These are phyloP conservation scores for Gossypium australe DNA, from an alignment of 345 rosid species.

Conservation along the genomic window DNA sequence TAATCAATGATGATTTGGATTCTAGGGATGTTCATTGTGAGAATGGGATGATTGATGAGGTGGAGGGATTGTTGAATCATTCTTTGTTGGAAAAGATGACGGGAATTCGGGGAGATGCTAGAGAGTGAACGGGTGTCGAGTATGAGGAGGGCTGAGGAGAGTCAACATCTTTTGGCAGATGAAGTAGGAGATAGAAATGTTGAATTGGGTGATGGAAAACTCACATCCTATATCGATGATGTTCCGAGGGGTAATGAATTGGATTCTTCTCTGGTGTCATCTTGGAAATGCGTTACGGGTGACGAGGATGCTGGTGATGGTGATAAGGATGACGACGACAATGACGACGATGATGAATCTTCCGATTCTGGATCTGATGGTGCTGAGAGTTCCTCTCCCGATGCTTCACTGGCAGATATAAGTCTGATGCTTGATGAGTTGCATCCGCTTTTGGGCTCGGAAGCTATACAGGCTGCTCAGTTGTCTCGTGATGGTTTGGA, in stretches of 20 bases:
- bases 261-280: conserved; percentile 30
- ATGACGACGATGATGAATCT: conserved; percentile 42
- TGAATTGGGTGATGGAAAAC: conserved; percentile 25
- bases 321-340: conserved; percentile 38
- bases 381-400: conserved; percentile 82
- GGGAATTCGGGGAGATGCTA: conserved; percentile 23
- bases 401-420: conserved; percentile 88
- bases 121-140: conserved; percentile 16
- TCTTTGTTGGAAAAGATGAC: conserved; percentile 21
- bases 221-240: conserved; percentile 24
- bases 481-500: conserved; percentile 38
- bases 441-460: conserved; percentile 48
- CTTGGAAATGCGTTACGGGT: conserved; percentile 43
- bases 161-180: conserved; percentile 25
- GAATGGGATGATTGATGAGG: conserved; percentile 30
- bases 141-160: conserved; percentile 20
- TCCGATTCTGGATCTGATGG: conserved; percentile 74
- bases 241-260: conserved; percentile 26
- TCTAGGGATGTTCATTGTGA: conserved; percentile 28
- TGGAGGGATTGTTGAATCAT: conserved; percentile 22
- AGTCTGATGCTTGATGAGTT: conserved; percentile 69
- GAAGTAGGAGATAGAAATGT: conserved; percentile 18
- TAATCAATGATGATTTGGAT: conserved; percentile 31
- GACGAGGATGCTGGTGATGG: conserved; percentile 44
- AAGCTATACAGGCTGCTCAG: conserved; percentile 35